Conservation (phyloP, 2,329 filamentous ascomycete species). For the Macrophomina phaseolina region DNA sequence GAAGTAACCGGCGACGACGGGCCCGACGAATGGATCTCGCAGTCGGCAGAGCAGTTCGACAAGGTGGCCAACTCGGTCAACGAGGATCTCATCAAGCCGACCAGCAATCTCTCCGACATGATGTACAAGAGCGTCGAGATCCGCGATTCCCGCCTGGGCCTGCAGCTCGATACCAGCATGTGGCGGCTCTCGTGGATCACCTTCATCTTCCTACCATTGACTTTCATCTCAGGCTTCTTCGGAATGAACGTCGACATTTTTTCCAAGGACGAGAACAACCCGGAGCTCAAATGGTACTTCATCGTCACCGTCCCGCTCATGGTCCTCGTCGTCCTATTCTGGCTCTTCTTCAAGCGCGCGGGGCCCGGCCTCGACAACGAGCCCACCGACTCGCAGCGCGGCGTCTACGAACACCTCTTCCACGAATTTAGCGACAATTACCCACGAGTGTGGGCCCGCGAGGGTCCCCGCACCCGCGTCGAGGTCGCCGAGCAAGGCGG, state of each 20-base stretch:
- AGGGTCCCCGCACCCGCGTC: slow-evolving; percentile 51
- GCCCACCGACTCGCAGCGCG: slow-evolving; percentile 54
- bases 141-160: slow-evolving; percentile 55
- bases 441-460: slow-evolving; percentile 55
- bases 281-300: slow-evolving; percentile 58
- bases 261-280: slow-evolving; percentile 37
- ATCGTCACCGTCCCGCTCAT: slow-evolving; percentile 54
- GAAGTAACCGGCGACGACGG: slow-evolving; percentile 48
- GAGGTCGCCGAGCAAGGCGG: slow-evolving; percentile 49
- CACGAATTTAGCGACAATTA: slow-evolving; percentile 53
- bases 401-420: slow-evolving; percentile 59
- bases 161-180: slow-evolving; percentile 57
- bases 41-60: slow-evolving; percentile 50
- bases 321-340: slow-evolving; percentile 51
- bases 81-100: slow-evolving; percentile 58
- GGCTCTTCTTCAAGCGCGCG: slow-evolving; percentile 55
- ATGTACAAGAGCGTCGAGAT: slow-evolving; percentile 62
- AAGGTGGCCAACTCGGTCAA: slow-evolving; percentile 54
- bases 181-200: slow-evolving; percentile 69
- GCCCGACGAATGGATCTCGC: slow-evolving; percentile 49
- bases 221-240: slow-evolving; percentile 56
- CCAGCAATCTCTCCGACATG: slow-evolving; percentile 54
- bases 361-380: slow-evolving; percentile 31
- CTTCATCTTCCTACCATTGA: slow-evolving; percentile 73
- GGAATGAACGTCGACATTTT: slow-evolving; percentile 61